These are phyloP conservation scores for Ambrosia trifida DNA, from an alignment of 129 eudicot species.

Conservation along the genomic window DNA sequence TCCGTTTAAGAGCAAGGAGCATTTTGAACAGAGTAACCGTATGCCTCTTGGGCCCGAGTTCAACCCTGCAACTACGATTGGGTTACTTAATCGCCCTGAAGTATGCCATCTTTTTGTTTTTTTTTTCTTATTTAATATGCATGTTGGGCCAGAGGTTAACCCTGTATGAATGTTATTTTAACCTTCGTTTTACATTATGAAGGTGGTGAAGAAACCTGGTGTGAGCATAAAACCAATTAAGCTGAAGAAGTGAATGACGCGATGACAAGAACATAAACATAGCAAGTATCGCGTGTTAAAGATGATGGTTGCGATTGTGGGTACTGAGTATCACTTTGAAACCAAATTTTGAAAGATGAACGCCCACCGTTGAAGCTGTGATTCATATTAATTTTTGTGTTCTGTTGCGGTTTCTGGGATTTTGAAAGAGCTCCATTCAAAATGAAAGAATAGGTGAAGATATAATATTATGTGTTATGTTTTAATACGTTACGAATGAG, in stretches of 20 bases:
- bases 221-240: slow-evolving; percentile 73
- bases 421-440: neutral
- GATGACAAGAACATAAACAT: slow-evolving; percentile 21
- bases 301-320: neutral
- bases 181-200: slow-evolving; percentile 23
- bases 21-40: slow-evolving; percentile 72
- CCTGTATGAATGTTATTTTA: slow-evolving; percentile 10
- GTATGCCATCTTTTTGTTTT: slow-evolving; percentile 35
- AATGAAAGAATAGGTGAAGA: neutral
- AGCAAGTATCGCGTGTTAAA: neutral
- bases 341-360: neutral
- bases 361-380: neutral
- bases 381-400: neutral
- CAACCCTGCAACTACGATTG: slow-evolving; percentile 70
- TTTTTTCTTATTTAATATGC: neutral
- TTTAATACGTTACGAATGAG: slow-evolving; percentile 3
- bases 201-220: slow-evolving; percentile 94
- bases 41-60: slow-evolving; percentile 97
- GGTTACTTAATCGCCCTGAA: slow-evolving; percentile 76
- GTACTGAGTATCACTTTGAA: neutral
- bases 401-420: slow-evolving; percentile 11
- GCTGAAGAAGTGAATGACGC: slow-evolving; percentile 48
- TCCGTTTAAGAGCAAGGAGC: slow-evolving; percentile 81
- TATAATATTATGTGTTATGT: neutral
- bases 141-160: neutral